Evolutionary conservation across 108 stramenopile species (phyloP).

Genomic region (Phaeodactylum tricornutum): DNA sequence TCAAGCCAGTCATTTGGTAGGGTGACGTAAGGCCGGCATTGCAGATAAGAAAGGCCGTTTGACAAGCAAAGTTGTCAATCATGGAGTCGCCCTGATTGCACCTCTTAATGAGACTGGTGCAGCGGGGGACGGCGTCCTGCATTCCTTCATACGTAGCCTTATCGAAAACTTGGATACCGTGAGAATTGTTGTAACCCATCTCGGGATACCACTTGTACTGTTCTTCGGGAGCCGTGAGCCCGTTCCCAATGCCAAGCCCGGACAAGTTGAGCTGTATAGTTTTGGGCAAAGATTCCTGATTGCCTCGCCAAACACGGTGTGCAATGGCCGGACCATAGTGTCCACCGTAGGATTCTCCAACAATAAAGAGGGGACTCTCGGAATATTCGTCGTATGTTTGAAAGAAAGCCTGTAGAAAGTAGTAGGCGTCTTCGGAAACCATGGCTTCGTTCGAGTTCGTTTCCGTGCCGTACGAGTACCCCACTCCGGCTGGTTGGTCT

Average conservation of each 20-base stretch:
- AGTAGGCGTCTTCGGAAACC: slow-evolving; percentile 92
- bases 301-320: slow-evolving; percentile 46
- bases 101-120: slow-evolving; percentile 62
- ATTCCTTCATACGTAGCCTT: slow-evolving; percentile 65
- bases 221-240: slow-evolving; percentile 83
- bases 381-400: slow-evolving; percentile 73
- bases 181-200: slow-evolving; percentile 90
- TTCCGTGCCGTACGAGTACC: slow-evolving; percentile 85
- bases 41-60: slow-evolving; percentile 68
- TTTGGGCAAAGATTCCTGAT: slow-evolving; percentile 38
- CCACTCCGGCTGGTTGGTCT: slow-evolving; percentile 96
- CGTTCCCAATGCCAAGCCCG: slow-evolving; percentile 94
- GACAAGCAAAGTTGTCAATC: slow-evolving; percentile 63
- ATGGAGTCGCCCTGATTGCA: slow-evolving; percentile 63
- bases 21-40: slow-evolving; percentile 72
- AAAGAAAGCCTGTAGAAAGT: slow-evolving; percentile 90
- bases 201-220: slow-evolving; percentile 83
- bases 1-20: slow-evolving; percentile 81
- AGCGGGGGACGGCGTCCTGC: slow-evolving; percentile 61
- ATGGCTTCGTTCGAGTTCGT: slow-evolving; percentile 81
- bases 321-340: slow-evolving; percentile 67
- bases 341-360: slow-evolving; percentile 90
- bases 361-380: slow-evolving; percentile 63
- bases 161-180: slow-evolving; percentile 71
- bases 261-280: slow-evolving; percentile 56